Base-by-base conservation (phyloP, 2,329 filamentous ascomycete species). In the Xylariaceae sp. region DNA sequence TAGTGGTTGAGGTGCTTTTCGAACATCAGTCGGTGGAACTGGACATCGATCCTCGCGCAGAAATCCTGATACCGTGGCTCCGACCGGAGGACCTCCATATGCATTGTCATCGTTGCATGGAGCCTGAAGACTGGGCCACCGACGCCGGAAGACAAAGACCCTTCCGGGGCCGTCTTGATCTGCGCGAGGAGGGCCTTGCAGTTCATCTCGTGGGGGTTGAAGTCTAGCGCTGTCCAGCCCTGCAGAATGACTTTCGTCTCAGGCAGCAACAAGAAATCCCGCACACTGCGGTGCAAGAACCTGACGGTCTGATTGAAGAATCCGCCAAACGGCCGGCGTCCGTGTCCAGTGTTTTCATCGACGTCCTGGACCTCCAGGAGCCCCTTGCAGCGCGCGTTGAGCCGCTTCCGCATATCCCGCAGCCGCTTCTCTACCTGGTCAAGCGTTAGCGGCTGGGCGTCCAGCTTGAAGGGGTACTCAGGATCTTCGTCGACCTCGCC, bases 341-440 rank as follows among this genome's bases (percentile, higher is more conserved):
- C n/a, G n/a, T n/a, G n/a, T n/a, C n/a, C n/a, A 21, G 36, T 11
- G 23, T 41, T 24, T 19, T 41, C 26, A 6, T 41, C 36, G 6
- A 6, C 19, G 21, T 41, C 9, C 24, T 40, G 34, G 34, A 51
- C 47, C 26, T 51, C 47, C 24, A 51, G 19, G 23, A 51, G 36
- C 4, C 47, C 47, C 19, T 51, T 51, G 47, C 47, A 41, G 16
- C 11, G 31, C 7, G 47, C 47, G 12, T 51, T 41, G 4, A 51
- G 47, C 12, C 47, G 4, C 14, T 51, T 51, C n/a, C 24, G 8
- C 36, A 41, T 33, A 11, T 17, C 6, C 24, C 33, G 26, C 23
- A 31, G 12, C 2, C 36, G 23, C 19, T 41, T 49, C 9, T 39
- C 16, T 17, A 49, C n/a, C 34, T 49, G 33, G 6, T 39, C 7